Percentiles rank a stretch among this genome's conserved stretches.
These are phyloP conservation scores for Botryotinia globosa DNA, from an alignment of 2,329 filamentous ascomycete genomes.

Conservation along the genomic window DNA sequence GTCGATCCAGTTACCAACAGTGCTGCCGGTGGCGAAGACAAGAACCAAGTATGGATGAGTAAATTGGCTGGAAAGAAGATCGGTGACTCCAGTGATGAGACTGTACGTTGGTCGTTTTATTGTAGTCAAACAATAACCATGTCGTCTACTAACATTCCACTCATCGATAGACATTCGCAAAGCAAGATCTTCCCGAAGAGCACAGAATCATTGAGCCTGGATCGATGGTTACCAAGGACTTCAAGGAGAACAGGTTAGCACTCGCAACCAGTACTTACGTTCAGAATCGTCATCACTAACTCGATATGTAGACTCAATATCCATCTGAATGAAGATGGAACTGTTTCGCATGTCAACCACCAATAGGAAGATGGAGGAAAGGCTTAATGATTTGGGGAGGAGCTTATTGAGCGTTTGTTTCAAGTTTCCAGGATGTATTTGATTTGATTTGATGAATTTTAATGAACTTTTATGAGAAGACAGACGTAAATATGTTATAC, in stretches of 20 bases:
- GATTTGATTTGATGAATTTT: not conserved
- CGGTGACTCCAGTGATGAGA: constrained; percentile 52
- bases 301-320: constrained; percentile 53
- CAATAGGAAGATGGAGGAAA: constrained; percentile 25
- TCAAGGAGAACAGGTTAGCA: constrained; percentile 40
- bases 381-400: not conserved
- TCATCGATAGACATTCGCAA: constrained; percentile 53
- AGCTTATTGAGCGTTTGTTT: not conserved
- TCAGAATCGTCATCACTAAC: constrained; percentile 18
- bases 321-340: constrained; percentile 58
- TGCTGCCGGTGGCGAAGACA: constrained; percentile 28
- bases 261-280: not conserved
- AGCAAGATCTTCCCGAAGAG: constrained; percentile 55
- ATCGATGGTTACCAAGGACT: constrained; percentile 57
- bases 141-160: constrained; percentile 4
- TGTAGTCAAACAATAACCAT: not conserved
- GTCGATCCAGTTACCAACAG: constrained; percentile 57
- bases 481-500: not conserved
- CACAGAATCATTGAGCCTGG: constrained; percentile 57
- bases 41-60: constrained; percentile 57
- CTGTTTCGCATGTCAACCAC: constrained; percentile 57
- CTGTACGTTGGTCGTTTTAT: constrained; percentile 42
- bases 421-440: not conserved
- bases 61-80: constrained; percentile 65
- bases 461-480: not conserved